A percentile compares a stretch with the other conserved stretches of the same genome.
These are phyloP conservation scores for Fusarium algeriense DNA, from an alignment of 2,329 filamentous ascomycete species.

Conservation along the genomic window DNA sequence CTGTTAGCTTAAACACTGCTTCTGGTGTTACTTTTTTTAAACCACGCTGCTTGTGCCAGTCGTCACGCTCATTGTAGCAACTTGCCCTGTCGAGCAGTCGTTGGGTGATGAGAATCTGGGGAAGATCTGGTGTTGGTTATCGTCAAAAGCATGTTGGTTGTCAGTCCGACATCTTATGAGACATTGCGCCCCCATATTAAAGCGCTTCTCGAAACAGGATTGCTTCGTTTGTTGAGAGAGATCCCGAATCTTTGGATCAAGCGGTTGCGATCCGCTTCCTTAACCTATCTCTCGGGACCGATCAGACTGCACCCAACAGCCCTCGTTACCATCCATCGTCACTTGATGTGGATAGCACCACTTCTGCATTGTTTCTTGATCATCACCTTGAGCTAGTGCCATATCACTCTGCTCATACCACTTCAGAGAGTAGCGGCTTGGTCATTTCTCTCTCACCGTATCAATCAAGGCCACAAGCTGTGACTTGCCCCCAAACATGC, in stretches of 20 bases:
- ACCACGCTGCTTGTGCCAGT: conserved; percentile 11
- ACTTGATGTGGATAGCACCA: conserved; percentile 5
- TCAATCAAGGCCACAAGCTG: conserved; percentile 13
- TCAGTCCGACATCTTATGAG: conserved; percentile 15
- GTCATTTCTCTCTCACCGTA: conserved; percentile 25
- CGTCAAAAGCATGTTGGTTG: conserved; percentile 22
- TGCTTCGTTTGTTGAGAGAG: conserved; percentile 12
- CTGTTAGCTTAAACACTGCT: conserved; percentile 19
- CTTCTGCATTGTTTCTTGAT: conserved; percentile 8
- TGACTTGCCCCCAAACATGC: conserved; percentile 36
- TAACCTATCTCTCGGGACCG: conserved; percentile 16
- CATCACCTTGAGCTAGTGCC: conserved; percentile 15
- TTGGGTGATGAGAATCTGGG: conserved; percentile 20
- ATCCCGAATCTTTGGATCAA: conserved; percentile 9
- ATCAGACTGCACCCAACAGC: conserved; percentile 13
- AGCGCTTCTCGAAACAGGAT: conserved; percentile 37
- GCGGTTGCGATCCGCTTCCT: conserved; percentile 20
- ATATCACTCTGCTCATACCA: conserved; percentile 27
- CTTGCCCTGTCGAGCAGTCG: conserved; percentile 10
- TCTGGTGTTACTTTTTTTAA: conserved; percentile 38
- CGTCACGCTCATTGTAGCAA: conserved; percentile 14
- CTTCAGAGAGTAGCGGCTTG: conserved; percentile 12
- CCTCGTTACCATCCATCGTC: conserved; percentile 10
- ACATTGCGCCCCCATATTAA: conserved; percentile 20
- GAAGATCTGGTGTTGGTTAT: conserved; percentile 34